Base-by-base conservation (phyloP, 2,329 filamentous ascomycete genomes). In the Aureobasidium sp. region DNA sequence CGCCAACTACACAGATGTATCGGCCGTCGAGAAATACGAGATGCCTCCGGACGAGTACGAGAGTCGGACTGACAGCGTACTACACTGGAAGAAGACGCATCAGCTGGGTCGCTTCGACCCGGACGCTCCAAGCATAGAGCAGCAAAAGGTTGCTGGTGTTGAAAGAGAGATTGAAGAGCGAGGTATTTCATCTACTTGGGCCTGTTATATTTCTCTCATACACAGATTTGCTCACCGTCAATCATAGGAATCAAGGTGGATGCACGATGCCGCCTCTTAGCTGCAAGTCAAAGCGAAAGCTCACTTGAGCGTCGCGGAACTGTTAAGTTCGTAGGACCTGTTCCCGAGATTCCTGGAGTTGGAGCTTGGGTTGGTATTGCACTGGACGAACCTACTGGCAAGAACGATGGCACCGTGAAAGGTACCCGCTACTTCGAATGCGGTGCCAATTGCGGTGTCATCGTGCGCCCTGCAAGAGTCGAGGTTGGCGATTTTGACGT, bases 101-200 rank as follows among this genome's bases (percentile, higher is more conserved):
- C 95, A 97, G 77, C 88, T 98, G n/a, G 96, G 96, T 59, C 93
- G 96, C 42, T 99, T 99, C 80, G 94, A 98, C 76, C 96, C 96
- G 15, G 86, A 91, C 72, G 93, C 94, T 10, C 90, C 92, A 23
- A 88, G 85, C 67, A 87, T 92, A 27, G 91, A 94, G 76, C 85
- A 93, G 75, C 87, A 93, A 69, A 93, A 93, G 77, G 82, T 92
- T 66, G 85, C 87, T 20, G 90, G 90, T 45, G 86, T 91, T 48
- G 85, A 90, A 70, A 87, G 88, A 65, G 93, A 97, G 74, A 84
- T 97, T 69, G 82, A 86, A 69, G 85, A 87, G 64, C 88, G 91
- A 77, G 90, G 91, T 80, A 51, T 27, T 16, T 40, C 13, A 23
- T 53, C 31, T 36, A 53, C 20, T 4, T 16, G 15, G 13, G 23